Conservation (phyloP, 2,329 filamentous ascomycete species). For the Diaporthe caulivora region DNA sequence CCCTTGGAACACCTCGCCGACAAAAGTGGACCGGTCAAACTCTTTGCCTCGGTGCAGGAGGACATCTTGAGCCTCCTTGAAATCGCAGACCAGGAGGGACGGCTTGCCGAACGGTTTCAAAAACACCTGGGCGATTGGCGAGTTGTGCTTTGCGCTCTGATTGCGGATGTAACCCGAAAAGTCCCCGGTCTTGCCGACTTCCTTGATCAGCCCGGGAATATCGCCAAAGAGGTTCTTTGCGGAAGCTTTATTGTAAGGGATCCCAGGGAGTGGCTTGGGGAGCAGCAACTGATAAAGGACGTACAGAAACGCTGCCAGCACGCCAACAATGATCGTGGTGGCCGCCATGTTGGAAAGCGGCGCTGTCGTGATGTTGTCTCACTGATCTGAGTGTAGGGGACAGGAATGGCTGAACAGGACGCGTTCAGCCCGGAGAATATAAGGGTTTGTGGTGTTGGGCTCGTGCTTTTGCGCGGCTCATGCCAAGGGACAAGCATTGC, state of each 20-base stretch:
- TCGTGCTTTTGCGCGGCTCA: background rate
- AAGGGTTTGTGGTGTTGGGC: background rate
- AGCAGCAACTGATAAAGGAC: slow-evolving; percentile 39
- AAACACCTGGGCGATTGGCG: slow-evolving; percentile 51
- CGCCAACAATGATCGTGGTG: background rate
- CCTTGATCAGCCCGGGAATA: slow-evolving; percentile 36
- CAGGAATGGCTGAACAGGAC: background rate
- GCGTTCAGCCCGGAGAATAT: background rate
- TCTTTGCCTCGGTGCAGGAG: slow-evolving; percentile 30
- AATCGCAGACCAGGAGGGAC: slow-evolving; percentile 28
- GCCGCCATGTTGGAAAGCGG: background rate
- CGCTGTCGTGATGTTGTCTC: background rate
- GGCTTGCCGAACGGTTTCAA: slow-evolving; percentile 46
- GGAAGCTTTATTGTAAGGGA: slow-evolving; percentile 45
- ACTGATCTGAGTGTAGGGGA: background rate
- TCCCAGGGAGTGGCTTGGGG: slow-evolving; percentile 47
- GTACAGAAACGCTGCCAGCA: slow-evolving; percentile 4
- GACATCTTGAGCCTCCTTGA: slow-evolving; percentile 33
- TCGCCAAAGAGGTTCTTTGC: slow-evolving; percentile 43
- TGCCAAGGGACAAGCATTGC: background rate
- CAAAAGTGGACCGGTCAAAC: slow-evolving; percentile 46
- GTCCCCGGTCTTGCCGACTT: slow-evolving; percentile 38
- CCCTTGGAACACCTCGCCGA: slow-evolving; percentile 42
- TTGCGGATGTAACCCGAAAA: slow-evolving; percentile 39
- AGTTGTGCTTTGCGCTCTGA: slow-evolving; percentile 33